Conservation (phyloP, 768 basidiomycete species). For the Clathrus columnatus region DNA sequence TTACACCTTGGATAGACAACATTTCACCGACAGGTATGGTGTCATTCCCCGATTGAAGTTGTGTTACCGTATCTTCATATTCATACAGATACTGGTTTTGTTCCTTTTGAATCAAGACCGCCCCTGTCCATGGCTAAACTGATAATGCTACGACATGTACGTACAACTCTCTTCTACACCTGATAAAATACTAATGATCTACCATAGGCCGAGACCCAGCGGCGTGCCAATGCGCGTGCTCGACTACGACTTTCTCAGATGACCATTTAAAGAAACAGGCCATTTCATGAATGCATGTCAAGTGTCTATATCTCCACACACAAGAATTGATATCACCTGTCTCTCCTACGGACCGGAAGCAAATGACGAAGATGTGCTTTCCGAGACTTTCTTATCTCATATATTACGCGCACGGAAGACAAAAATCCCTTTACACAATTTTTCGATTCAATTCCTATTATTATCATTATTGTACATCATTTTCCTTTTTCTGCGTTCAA, state of each 20-base stretch:
- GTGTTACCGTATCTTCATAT: not conserved
- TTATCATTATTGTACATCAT: not conserved
- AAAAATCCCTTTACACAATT: not conserved
- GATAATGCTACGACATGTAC: constrained; percentile 10
- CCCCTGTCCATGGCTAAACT: constrained; percentile 10
- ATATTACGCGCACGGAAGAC: not conserved
- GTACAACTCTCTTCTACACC: not conserved
- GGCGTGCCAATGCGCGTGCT: constrained; percentile 7
- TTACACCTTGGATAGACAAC: constrained; percentile 4
- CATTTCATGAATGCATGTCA: no score
- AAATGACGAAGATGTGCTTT: not conserved
- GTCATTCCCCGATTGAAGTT: not conserved
- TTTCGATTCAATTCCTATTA: not conserved
- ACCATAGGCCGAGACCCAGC: constrained; percentile 6
- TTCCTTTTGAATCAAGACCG: constrained; percentile 4
- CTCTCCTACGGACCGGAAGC: not conserved
- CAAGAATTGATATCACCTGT: no score
- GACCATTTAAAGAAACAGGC: not conserved
- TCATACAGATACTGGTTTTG: constrained; percentile 3
- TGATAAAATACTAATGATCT: not conserved
- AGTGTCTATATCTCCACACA: no score
- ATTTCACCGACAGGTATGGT: constrained; percentile 6
- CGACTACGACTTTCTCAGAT: constrained; percentile 3
- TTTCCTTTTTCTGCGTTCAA: not conserved
- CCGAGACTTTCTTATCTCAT: not conserved